These are phyloP conservation scores for Penicillium sp. DNA, from an alignment of 2,329 filamentous ascomycete genomes.

Conservation along the genomic window DNA sequence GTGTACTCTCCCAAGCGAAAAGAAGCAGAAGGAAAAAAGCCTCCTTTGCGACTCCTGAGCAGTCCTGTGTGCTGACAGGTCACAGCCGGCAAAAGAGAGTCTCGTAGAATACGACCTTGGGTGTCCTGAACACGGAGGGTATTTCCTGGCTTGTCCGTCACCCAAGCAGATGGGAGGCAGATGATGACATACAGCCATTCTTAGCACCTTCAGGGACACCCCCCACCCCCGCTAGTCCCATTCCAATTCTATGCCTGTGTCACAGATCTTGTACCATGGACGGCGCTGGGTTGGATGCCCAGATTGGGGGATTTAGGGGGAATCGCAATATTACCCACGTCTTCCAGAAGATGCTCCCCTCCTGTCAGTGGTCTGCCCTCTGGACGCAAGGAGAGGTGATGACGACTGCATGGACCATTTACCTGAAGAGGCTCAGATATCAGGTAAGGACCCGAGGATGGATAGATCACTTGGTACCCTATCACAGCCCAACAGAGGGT, in stretches of 20 bases:
- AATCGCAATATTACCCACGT: conserved; percentile 1
- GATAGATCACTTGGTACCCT: neutral
- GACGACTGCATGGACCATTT: neutral
- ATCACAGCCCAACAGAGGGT: neutral
- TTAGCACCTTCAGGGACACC: conserved; percentile 5
- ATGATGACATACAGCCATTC: conserved; percentile 1
- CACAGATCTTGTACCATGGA: conserved; percentile 26
- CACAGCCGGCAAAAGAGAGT: neutral
- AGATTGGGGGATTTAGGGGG: conserved; percentile 16
- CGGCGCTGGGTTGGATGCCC: conserved; percentile 19
- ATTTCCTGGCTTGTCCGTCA: neutral
- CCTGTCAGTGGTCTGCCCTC: neutral
- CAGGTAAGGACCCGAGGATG: neutral
- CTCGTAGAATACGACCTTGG: neutral
- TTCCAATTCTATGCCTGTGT: conserved; percentile 18
- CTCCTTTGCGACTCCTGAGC: neutral
- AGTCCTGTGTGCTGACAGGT: neutral
- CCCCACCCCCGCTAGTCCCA: conserved; percentile 17
- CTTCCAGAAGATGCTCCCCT: neutral
- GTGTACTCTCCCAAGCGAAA: conserved; percentile 4
- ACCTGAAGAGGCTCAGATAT: neutral
- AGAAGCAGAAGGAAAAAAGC: neutral
- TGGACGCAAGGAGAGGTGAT: conserved; percentile 1
- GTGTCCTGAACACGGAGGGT: neutral
- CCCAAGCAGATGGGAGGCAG: neutral